Conservation (phyloP, 257 asterid species). For the Nicotiana sylvestris region DNA sequence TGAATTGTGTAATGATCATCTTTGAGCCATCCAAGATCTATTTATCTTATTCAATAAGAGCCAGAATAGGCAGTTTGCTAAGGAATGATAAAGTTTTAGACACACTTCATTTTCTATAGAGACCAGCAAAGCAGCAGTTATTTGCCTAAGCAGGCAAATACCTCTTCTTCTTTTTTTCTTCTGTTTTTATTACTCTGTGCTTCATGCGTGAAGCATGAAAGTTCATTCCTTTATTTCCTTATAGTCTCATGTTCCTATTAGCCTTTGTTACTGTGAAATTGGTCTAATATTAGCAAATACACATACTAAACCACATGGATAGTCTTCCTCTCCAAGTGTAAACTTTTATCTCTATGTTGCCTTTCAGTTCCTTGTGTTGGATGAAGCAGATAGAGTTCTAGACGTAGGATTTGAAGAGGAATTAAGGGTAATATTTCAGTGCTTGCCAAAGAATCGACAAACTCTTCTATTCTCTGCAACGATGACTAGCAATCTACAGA, state of each 20-base stretch:
- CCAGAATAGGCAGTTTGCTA: not conserved
- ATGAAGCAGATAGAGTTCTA: constrained; percentile 94
- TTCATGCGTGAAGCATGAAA: not conserved
- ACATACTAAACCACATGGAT: not conserved
- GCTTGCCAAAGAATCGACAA: constrained; percentile 84
- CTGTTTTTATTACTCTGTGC: not conserved
- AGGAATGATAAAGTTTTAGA: not conserved
- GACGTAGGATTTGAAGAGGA: constrained; percentile 87
- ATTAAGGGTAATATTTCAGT: constrained; percentile 69
- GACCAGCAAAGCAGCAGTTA: not conserved
- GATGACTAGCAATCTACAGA: constrained; percentile 72
- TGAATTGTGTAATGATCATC: not conserved
- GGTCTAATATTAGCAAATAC: not conserved
- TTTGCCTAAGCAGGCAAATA: not conserved
- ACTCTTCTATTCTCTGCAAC: constrained; percentile 94
- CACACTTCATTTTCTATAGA: not conserved
- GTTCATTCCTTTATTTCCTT: not conserved
- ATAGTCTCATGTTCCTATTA: not conserved
- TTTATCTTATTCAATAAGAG: not conserved
- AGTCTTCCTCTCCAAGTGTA: not conserved
- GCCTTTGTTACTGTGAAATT: not conserved
- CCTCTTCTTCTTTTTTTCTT: not conserved
- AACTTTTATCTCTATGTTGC: not conserved
- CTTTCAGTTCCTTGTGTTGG: constrained; percentile 85
- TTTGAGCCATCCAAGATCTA: not conserved